Base-by-base conservation (phyloP, 2,329 filamentous ascomycete genomes). In the Calonectria pseudoturangicola region DNA sequence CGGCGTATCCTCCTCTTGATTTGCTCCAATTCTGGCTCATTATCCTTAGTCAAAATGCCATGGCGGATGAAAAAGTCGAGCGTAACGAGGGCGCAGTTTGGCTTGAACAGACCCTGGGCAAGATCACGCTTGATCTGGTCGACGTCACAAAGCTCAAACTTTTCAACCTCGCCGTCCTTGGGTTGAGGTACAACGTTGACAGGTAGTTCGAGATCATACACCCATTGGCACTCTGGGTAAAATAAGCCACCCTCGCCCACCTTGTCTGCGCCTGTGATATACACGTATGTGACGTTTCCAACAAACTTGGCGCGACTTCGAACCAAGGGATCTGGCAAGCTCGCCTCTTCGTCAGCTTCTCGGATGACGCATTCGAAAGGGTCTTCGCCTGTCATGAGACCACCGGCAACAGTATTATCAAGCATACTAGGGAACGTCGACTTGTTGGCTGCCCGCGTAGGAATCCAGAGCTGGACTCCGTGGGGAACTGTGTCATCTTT, bases 31-130 rank as follows among this genome's bases (percentile, higher is more conserved):
- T 96, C 87, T 63, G 90, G 89, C 85, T 98, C 96, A 81, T 95
- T 95, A 78, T 94, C 94, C 51, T 87, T 84, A 10, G 93, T 97
- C 81, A 98, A 81, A 74, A 98, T 91, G 0, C 94, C 94, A 84
- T 95, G 94, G 66, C 96, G 90, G 77, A 98, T 88, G 82, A 99
- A 94, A 86, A 98, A 99, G 83, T 98, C 95, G 56, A 98, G 85
- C 82, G 97, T 86, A 60, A 98, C 91, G 71, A 97, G 83, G 16
- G 94, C 93, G 84, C 96, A 98, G 83, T 98, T 98, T 2, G 96
- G 94, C 87, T 99, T 99, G 87, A 96, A 99, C 78, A 93, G 90
- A 16, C 94, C 95, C 66, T 87, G 86, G 18, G 88, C 89, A 80
- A 99, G 86, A 54, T 93, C 92, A 70, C 88, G 87, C 83, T 92